phyloP scores from a whole-genome alignment of 1,284 basidiomycete genomes.

The Ceratobasidium theobromae region DNA sequence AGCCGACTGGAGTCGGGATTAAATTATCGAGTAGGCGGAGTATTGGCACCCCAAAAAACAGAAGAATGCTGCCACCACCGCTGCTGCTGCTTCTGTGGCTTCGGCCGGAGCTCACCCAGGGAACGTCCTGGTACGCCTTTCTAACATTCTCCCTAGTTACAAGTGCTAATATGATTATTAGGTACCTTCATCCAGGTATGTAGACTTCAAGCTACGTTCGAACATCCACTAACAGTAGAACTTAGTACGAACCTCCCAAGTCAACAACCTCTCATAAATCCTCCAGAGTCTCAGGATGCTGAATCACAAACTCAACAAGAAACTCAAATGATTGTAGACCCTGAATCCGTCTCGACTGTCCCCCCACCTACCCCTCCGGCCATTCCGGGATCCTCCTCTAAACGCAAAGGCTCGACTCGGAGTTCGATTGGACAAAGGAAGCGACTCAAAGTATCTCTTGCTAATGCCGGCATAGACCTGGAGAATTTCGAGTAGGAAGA shows the following conservation, averaged over 20 bases:
- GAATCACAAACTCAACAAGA: conserved; percentile 30
- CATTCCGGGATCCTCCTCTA: neutral
- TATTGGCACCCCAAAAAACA: neutral
- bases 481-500: conserved; percentile 7
- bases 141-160: neutral
- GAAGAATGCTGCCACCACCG: neutral
- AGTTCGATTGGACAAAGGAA: conserved; percentile 11
- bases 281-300: neutral
- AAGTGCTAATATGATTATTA: neutral
- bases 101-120: neutral
- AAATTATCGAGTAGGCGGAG: neutral
- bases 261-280: neutral
- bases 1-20: neutral
- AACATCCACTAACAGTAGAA: neutral
- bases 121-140: conserved; percentile 7
- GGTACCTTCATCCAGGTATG: conserved; percentile 23
- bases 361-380: neutral
- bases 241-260: conserved; percentile 3
- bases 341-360: neutral
- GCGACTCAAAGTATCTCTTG: conserved; percentile 31
- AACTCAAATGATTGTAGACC: conserved; percentile 12
- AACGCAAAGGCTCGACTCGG: neutral
- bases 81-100: too few relatives aligned
- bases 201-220: neutral
- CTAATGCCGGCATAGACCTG: conserved; percentile 8